Evolutionary conservation across 306 rosid species (phyloP).

Genomic region (Adenanthera pavonina): DNA sequence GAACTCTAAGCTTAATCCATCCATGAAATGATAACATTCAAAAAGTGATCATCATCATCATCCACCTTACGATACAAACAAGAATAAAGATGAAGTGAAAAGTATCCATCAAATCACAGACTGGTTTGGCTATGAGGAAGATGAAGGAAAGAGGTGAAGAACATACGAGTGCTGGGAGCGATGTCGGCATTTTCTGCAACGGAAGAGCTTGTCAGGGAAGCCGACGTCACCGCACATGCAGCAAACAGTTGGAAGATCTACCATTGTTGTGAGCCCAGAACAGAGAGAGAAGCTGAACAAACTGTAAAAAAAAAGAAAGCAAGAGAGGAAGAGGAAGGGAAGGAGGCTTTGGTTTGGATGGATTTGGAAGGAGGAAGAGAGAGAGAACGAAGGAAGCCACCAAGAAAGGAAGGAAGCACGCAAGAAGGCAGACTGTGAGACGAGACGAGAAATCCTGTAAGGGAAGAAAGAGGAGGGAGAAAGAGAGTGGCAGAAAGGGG

Average conservation of each 20-base stretch:
- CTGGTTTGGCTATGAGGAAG: neutral
- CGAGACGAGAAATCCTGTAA: neutral
- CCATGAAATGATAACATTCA: conserved; percentile 11
- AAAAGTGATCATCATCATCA: neutral
- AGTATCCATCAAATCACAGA: neutral
- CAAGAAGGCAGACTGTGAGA: neutral
- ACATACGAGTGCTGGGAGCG: conserved; percentile 96
- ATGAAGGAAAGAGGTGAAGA: neutral
- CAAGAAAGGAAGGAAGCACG: neutral
- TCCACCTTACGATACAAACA: neutral
- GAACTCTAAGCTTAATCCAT: conserved; percentile 13
- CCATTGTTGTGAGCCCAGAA: conserved; percentile 44
- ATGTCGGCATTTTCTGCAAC: conserved; percentile 82
- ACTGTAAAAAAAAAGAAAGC: neutral
- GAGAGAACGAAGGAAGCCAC: neutral
- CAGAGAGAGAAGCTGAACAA: neutral
- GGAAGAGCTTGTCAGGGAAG: conserved; percentile 91
- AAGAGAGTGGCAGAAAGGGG: conserved; percentile 25
- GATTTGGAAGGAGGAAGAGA: neutral
- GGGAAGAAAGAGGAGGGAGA: neutral
- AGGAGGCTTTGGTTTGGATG: neutral
- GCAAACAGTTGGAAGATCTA: conserved; percentile 82
- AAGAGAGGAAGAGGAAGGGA: neutral
- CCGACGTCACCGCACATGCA: conserved; percentile 99
- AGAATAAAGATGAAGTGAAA: neutral